Conservation (phyloP, 768 basidiomycete genomes). For the Agrocybe chaxingu region DNA sequence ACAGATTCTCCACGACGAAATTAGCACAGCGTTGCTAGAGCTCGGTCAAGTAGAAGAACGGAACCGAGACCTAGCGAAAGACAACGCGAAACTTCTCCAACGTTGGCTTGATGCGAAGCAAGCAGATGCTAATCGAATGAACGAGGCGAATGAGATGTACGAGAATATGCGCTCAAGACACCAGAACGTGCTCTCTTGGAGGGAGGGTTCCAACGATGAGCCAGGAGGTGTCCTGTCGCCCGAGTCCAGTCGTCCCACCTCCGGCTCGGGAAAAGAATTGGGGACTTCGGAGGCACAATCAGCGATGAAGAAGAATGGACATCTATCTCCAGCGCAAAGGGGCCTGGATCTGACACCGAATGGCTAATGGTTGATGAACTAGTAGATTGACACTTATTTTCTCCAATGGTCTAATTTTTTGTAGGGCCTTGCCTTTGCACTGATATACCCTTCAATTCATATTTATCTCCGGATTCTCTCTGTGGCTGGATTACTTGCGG, state of each 20-base stretch:
- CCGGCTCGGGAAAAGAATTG: conserved; percentile 71
- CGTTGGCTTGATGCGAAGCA: conserved; percentile 98
- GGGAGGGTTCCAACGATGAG: conserved; percentile 35
- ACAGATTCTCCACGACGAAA: conserved; percentile 93
- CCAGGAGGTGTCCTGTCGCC: conserved; percentile 22
- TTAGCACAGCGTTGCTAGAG: conserved; percentile 88
- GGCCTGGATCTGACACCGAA: conserved; percentile 85
- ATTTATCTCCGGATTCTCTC: too few relatives aligned
- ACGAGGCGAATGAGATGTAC: conserved; percentile 88
- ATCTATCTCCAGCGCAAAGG: conserved; percentile 65
- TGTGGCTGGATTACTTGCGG: too few relatives aligned
- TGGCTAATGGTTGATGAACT: conserved; percentile 74
- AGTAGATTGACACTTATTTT: conserved; percentile 10
- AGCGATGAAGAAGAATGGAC: conserved; percentile 68
- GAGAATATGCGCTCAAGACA: conserved; percentile 81
- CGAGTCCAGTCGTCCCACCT: conserved; percentile 25
- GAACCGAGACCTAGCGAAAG: conserved; percentile 81
- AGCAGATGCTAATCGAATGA: conserved; percentile 90
- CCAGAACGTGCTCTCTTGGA: conserved; percentile 58
- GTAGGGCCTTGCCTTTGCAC: too few relatives aligned
- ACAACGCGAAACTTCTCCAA: conserved; percentile 93
- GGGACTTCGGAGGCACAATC: conserved; percentile 42
- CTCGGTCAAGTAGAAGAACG: conserved; percentile 86
- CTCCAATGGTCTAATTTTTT: background rate
- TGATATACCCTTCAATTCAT: conserved; percentile 29